Evolutionary conservation across 352 stramenopile species (phyloP), one percentile per base, ranked within the genome.

Genomic region (Phytophthora litchii): DNA sequence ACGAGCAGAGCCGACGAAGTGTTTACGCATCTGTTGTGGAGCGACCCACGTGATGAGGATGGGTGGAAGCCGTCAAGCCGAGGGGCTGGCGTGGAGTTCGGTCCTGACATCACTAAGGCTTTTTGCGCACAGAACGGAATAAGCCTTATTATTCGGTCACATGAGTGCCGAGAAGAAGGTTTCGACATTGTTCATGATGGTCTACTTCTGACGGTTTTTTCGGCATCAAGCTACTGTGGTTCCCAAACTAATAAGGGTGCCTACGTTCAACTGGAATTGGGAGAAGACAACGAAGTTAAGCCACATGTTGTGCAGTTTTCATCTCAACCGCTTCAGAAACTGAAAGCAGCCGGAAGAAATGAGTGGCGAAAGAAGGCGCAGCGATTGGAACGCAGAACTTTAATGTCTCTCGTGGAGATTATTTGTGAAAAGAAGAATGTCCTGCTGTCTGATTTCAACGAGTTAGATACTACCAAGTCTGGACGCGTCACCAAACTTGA

Each of bases 261-360:
- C 3, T 91, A 88, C 29, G 83, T 89, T 3, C 77, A 89, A 52
- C 51, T 92, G 10, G 66, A 89, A 31, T 49, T 90, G 7, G 74
- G 80, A 21, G 74, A 89, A 34, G 78, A 87, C 46, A 74, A 77
- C 10, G 80, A 95, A 38, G 66, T 98, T 12, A 94, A 96, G 63
- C 91, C 90, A 0, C 86, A 96, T 27, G 91, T 98, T 4, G 88
- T 97, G 13, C 92, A 98, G 65, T 97, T 94, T 47, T 96, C 94
- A 29, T 89, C 89, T 4, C 87, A 97, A 46, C 77, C 86, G 13
- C 60, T 97, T 12, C 78, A 97, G 45, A 89, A 91, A 21, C 54
- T 92, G 0, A 55, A 72, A 3, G 80, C 83, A 25, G 79, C 78
- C 7, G 79, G 79, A 2, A 78, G 74, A 51, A 92, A 91, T 45